Evolutionary conservation across 371 early-diverging fungal genomes (phyloP), one percentile per base, ranked within the genome.

Genomic region (Dinochytrium kinnereticum): DNA sequence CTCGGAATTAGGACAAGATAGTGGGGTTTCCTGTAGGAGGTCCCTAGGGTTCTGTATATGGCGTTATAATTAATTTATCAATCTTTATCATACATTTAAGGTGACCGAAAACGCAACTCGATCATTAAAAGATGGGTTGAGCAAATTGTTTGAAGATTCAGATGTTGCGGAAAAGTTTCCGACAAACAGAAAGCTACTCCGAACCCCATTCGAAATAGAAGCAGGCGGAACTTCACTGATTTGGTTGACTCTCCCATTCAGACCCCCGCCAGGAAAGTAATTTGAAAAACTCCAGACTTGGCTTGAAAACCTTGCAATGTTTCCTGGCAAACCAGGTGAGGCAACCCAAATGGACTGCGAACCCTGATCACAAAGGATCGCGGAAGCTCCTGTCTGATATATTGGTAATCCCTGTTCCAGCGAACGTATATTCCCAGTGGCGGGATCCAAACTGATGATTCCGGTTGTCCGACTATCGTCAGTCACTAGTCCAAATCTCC

Each of bases 191-290:
- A n/a, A 53, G 5, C n/a, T n/a, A 26, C 26, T 26, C 55, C 26
- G 10, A 5, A 53, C 7, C 17, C 26, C 55, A 24, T 53, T 26
- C n/a, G 55, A 15, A 53, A 26, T 26, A 26, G 55, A 5, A 13
- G 26, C 26, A 26, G n/a, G n/a, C 13, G 55, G 55, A 5, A 53
- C 55, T 26, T 26, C n/a, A 53, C 5, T 24, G 5, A 53, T 53
- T 5, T 7, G 5, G 55, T 53, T 53, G 55, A 53, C 24, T 24
- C 5, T 53, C 5, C 55, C 55, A 53, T 53, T 26, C 26, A 53
- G 24, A n/a, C 55, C 55, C 26, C 55, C 55, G 5, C 55, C 55
- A n/a, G 55, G 55, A 53, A 53, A 53, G 55, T 53, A 53, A 53
- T 53, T 53, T 5, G 55, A 53, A 53, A 26, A 5, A 24, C 55